These are phyloP conservation scores for Trifolium pratense DNA, from an alignment of 306 rosid species.

Conservation along the genomic window DNA sequence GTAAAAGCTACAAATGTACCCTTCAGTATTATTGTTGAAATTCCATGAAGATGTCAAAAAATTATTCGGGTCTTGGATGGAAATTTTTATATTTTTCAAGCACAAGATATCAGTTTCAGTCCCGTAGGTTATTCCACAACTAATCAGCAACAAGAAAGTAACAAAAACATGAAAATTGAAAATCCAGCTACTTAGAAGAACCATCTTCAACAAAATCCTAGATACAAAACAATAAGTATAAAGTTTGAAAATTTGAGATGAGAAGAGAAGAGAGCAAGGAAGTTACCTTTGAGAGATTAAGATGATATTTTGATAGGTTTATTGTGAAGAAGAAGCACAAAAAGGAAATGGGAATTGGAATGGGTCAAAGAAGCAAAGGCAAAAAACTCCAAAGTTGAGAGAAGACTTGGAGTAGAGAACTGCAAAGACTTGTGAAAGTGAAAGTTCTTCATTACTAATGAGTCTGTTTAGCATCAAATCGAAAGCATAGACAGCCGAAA, in stretches of 20 bases:
- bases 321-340: not conserved
- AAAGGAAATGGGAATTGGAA: conserved; percentile 16
- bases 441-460: not conserved
- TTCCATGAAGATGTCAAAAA: conserved; percentile 64
- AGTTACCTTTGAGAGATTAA: not conserved
- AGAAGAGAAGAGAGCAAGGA: too few species aligned
- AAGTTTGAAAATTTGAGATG: not conserved
- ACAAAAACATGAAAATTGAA: too few species aligned
- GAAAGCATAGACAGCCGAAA: too few species aligned
- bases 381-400: conserved; percentile 19
- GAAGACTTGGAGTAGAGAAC: too few species aligned
- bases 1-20: conserved; percentile 64
- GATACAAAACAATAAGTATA: not conserved
- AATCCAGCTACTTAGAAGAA: too few species aligned
- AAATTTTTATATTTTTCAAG: conserved; percentile 48
- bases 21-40: conserved; percentile 68
- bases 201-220: too few species aligned
- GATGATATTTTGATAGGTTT: conserved; percentile 14
- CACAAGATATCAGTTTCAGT: conserved; percentile 64
- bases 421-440: conserved; percentile 23
- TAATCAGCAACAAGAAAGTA: conserved; percentile 50
- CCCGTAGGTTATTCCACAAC: conserved; percentile 53
- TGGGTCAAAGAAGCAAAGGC: conserved; percentile 53
- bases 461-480: too few species aligned
- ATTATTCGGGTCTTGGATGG: conserved; percentile 62